Evolutionary conservation across 2,329 filamentous ascomycete genomes (phyloP).

Genomic region (Xylariaceae sp.): DNA sequence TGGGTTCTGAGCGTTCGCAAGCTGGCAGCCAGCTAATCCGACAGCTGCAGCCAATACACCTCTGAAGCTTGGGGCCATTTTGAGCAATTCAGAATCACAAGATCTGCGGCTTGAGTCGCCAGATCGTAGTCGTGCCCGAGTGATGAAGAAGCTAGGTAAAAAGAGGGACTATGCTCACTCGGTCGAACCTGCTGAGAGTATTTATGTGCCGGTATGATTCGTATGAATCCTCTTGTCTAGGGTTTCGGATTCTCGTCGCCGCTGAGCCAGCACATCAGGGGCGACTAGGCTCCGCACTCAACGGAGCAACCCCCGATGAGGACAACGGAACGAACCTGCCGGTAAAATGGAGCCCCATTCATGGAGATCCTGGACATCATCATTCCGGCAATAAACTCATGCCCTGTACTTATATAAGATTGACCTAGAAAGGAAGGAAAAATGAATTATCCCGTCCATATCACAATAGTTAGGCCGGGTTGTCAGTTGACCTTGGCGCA

Average conservation of each 20-base stretch:
- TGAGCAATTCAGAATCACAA: neutral
- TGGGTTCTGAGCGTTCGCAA: constrained; percentile 16
- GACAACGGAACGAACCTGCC: constrained; percentile 15
- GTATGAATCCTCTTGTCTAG: neutral
- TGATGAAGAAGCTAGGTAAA: constrained; percentile 1
- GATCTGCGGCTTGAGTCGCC: neutral
- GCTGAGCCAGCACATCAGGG: constrained; percentile 11
- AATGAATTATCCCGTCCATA: neutral
- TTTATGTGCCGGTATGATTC: constrained; percentile 4
- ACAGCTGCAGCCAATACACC: constrained; percentile 8
- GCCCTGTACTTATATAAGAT: neutral
- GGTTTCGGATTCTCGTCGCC: constrained; percentile 1
- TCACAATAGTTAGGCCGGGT: neutral
- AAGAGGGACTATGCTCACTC: neutral
- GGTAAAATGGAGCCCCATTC: constrained; percentile 4
- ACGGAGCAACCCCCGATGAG: constrained; percentile 13
- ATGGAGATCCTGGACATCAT: constrained; percentile 4
- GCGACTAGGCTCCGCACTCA: constrained; percentile 1
- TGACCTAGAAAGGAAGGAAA: neutral
- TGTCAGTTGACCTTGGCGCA: neutral
- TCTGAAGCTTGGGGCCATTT: constrained; percentile 16
- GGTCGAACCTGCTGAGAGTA: neutral
- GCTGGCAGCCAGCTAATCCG: constrained; percentile 13
- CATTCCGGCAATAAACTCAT: neutral
- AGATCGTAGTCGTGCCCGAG: neutral